Evolutionary conservation across 805 yeast genomes (phyloP).

Genomic region (Ogataea neopini): DNA sequence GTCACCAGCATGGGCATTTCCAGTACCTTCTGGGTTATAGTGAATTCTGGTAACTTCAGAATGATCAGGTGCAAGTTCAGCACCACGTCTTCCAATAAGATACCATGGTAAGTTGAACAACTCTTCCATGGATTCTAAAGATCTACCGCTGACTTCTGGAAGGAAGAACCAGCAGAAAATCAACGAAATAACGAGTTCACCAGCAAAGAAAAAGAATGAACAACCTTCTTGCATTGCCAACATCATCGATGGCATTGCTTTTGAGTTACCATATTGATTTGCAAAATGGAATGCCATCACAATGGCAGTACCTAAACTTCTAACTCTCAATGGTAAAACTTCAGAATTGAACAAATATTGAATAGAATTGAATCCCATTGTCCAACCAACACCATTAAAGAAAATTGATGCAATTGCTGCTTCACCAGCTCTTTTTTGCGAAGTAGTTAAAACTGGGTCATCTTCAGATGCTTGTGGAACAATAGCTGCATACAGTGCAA

Average conservation of each 20-base stretch:
- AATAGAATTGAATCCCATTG: conserved; percentile 57
- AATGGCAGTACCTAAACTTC: conserved; percentile 50
- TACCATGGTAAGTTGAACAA: conserved; percentile 58
- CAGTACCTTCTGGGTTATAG: conserved; percentile 12
- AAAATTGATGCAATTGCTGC: conserved; percentile 54
- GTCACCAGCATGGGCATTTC: conserved; percentile 19
- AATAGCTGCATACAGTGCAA: conserved; percentile 46
- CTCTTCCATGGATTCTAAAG: conserved; percentile 54
- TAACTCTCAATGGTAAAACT: conserved; percentile 51
- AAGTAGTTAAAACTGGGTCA: conserved; percentile 32
- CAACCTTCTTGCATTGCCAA: conserved; percentile 47
- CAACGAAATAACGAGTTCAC: conserved; percentile 42
- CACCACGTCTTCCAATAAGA: conserved; percentile 55
- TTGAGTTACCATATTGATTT: conserved; percentile 58
- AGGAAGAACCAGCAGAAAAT: conserved; percentile 50
- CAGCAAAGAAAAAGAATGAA: conserved; percentile 52
- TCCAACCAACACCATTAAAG: conserved; percentile 57
- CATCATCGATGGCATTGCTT: conserved; percentile 55
- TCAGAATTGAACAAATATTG: conserved; percentile 58
- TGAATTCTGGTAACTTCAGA: conserved; percentile 22
- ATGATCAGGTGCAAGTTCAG: conserved; percentile 51
- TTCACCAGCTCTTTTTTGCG: conserved; percentile 40
- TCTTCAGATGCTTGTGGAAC: conserved; percentile 45
- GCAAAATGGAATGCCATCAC: conserved; percentile 58
- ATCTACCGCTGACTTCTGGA: conserved; percentile 52